phyloP scores from a whole-genome alignment of 768 basidiomycete genomes.

The Suillus occidentalis region DNA sequence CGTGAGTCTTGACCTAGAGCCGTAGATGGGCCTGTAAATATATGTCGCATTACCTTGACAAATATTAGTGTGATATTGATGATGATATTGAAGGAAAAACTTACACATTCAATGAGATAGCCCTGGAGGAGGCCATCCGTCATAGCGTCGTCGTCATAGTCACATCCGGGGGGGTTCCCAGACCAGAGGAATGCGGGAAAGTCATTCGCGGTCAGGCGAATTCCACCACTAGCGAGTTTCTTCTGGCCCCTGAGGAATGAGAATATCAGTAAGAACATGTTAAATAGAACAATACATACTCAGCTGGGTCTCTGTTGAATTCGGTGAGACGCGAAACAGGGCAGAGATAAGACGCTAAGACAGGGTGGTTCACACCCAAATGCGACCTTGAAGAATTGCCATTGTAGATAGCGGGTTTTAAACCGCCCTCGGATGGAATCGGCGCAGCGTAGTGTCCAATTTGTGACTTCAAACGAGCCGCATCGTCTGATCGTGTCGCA shows the following conservation, averaged over 20 bases:
- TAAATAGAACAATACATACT: too few relatives aligned
- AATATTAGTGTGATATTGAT: neutral
- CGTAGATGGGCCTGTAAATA: conserved; percentile 13
- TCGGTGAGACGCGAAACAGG: too few relatives aligned
- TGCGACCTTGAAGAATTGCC: neutral
- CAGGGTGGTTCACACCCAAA: too few relatives aligned
- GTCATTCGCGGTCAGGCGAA: neutral
- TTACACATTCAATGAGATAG: conserved; percentile 1
- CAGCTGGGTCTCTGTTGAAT: too few relatives aligned
- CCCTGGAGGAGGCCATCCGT: neutral
- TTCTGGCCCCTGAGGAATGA: too few relatives aligned
- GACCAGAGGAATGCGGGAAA: conserved; percentile 10
- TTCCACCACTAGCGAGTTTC: too few relatives aligned
- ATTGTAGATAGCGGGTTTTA: conserved; percentile 1
- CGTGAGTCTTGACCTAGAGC: neutral
- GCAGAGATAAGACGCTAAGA: too few relatives aligned
- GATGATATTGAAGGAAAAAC: neutral
- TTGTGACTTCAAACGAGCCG: neutral
- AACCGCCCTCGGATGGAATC: neutral
- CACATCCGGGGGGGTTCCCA: conserved; percentile 5
- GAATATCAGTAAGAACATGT: too few relatives aligned
- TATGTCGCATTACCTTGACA: conserved; percentile 7
- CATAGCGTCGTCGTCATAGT: neutral
- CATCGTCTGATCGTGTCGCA: neutral
- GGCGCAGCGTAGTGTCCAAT: conserved; percentile 1